These are phyloP conservation scores for Angophora floribunda DNA, from an alignment of 345 rosid species.

Conservation along the genomic window DNA sequence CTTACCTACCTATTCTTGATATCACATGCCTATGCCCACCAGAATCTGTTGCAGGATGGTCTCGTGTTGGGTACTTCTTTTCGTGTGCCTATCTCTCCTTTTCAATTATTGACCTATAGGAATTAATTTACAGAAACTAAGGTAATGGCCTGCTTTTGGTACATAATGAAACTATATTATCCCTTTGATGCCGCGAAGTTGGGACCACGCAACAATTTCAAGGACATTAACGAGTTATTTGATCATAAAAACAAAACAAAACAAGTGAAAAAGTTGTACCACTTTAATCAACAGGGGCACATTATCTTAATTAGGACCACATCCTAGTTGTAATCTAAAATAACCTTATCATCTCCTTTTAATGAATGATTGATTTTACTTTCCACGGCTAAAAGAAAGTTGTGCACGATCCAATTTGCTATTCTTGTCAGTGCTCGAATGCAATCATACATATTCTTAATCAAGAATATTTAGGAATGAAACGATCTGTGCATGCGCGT, in stretches of 20 bases:
- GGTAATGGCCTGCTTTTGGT: not conserved
- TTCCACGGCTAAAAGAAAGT: not conserved
- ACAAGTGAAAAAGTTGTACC: not conserved
- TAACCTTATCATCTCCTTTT: not conserved
- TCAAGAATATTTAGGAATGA: not conserved
- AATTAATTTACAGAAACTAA: not conserved
- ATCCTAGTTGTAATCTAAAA: not conserved
- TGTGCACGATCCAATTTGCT: not conserved
- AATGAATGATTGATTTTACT: not conserved
- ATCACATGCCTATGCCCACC: not conserved
- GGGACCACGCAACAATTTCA: not conserved
- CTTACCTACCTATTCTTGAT: not conserved
- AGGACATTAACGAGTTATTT: not conserved
- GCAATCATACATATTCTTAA: not conserved
- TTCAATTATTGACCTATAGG: not conserved
- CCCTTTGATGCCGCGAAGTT: not conserved
- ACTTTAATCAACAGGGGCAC: not conserved
- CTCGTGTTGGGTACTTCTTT: not conserved
- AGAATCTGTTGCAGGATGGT: not conserved
- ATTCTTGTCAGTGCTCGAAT: not conserved
- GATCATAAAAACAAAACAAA: not conserved
- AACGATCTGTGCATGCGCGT: not conserved
- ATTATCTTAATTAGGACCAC: not conserved
- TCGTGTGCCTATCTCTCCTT: not conserved
- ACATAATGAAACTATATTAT: not conserved